Conservation (phyloP, 371 early-diverging fungal genomes). For the Mortierella sp. region DNA sequence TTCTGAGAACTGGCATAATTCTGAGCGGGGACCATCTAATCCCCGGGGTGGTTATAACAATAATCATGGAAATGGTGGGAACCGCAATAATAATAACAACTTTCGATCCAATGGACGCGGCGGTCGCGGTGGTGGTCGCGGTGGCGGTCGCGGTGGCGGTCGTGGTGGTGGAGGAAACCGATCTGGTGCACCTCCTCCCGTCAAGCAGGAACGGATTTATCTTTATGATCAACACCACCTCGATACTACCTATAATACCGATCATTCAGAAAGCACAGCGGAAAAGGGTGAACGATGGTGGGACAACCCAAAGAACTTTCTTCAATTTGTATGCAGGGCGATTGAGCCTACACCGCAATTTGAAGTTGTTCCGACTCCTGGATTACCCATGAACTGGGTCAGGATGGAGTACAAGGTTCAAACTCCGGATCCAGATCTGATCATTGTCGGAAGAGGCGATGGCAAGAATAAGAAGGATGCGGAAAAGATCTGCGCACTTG, state of each 20-base stretch:
- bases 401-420: conserved; percentile 53
- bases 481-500: conserved; percentile 54
- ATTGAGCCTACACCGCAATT: conserved; percentile 53
- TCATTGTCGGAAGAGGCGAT: conserved; percentile 51
- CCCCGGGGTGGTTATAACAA: conserved; percentile 5
- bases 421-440: conserved; percentile 40
- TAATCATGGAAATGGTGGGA: neutral
- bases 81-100: conserved; percentile 19
- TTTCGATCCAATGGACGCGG: conserved; percentile 15
- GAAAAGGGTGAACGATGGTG: conserved; percentile 58
- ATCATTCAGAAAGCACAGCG: conserved; percentile 38
- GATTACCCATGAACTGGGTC: conserved; percentile 46
- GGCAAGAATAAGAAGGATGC: conserved; percentile 59
- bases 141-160: conserved; percentile 19
- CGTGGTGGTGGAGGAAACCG: conserved; percentile 27
- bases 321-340: conserved; percentile 49
- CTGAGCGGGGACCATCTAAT: conserved; percentile 18
- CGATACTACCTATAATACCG: conserved; percentile 45
- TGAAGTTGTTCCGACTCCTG: conserved; percentile 30
- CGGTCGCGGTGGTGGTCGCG: conserved; percentile 23
- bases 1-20: conserved; percentile 10
- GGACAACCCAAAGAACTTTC: conserved; percentile 56
- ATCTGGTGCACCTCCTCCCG: conserved; percentile 21
- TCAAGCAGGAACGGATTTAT: conserved; percentile 44
- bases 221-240: conserved; percentile 53